phyloP scores from a whole-genome alignment of 2,329 filamentous ascomycete genomes.

The Mycosphaerella arachidis region DNA sequence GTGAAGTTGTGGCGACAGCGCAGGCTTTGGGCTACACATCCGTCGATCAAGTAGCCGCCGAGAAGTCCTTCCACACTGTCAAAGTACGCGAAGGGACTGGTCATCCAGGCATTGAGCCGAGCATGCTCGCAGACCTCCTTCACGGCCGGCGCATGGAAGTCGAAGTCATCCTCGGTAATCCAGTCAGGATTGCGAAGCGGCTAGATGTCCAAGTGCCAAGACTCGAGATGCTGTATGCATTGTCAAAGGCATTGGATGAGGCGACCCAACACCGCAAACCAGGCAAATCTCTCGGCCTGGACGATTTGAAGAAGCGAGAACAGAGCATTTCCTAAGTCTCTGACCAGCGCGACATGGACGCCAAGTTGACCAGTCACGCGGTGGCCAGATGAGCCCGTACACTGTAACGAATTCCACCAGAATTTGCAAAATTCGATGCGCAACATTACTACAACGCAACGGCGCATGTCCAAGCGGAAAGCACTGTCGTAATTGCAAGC shows the following conservation, averaged over 20 bases:
- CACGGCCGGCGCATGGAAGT: constrained; percentile 43
- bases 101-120: constrained; percentile 43
- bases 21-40: constrained; percentile 37
- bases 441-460: too few relatives aligned
- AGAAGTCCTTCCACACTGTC: constrained; percentile 37
- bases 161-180: constrained; percentile 49
- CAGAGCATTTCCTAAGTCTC: background rate
- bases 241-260: constrained; percentile 42
- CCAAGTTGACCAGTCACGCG: background rate
- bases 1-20: constrained; percentile 43
- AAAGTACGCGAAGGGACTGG: constrained; percentile 31
- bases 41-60: constrained; percentile 36
- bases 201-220: constrained; percentile 40
- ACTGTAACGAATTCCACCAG: too few relatives aligned
- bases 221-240: constrained; percentile 43
- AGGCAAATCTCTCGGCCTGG: constrained; percentile 20
- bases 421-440: too few relatives aligned
- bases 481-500: too few relatives aligned
- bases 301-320: constrained; percentile 10
- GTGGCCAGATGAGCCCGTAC: too few relatives aligned
- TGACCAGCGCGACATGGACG: too few relatives aligned
- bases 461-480: too few relatives aligned
- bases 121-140: constrained; percentile 48
- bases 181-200: constrained; percentile 39
- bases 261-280: constrained; percentile 26